phyloP scores from a whole-genome alignment of 2,329 filamentous ascomycete species.

The Coleophoma cylindrospora region DNA sequence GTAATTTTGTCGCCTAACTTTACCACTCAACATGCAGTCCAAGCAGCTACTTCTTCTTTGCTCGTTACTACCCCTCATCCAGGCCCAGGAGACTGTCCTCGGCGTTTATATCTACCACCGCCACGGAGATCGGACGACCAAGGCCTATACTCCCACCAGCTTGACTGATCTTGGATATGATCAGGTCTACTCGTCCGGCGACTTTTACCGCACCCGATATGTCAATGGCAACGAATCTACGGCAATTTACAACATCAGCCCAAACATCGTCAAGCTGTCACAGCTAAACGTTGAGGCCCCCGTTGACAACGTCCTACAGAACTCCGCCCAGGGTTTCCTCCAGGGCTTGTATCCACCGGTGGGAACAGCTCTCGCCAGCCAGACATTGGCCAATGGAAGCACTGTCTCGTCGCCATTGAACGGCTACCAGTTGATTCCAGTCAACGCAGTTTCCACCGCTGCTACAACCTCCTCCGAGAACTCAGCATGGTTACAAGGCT shows the following conservation, averaged over 20 bases:
- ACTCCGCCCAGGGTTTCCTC: constrained; percentile 73
- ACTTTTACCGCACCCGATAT: constrained; percentile 74
- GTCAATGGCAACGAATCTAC: constrained; percentile 51
- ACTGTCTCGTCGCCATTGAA: constrained; percentile 62
- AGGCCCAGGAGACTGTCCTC: constrained; percentile 36
- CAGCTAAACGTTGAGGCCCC: constrained; percentile 73
- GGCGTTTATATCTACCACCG: constrained; percentile 85
- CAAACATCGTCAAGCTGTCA: constrained; percentile 58
- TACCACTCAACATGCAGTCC: constrained; percentile 19
- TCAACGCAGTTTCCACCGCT: constrained; percentile 53
- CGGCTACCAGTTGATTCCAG: constrained; percentile 80
- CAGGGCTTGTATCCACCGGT: constrained; percentile 85
- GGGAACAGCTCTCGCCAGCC: constrained; percentile 41
- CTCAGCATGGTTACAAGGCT: constrained; percentile 53
- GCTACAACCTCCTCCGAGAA: constrained; percentile 49
- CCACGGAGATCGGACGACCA: constrained; percentile 84
- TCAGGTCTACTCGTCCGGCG: constrained; percentile 67
- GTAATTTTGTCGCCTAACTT: no score
- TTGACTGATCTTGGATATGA: constrained; percentile 77
- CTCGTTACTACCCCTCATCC: constrained; percentile 29
- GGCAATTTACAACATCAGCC: constrained; percentile 62
- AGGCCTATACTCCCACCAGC: constrained; percentile 63
- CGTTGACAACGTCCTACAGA: constrained; percentile 71
- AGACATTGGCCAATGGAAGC: constrained; percentile 68
- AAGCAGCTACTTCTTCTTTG: constrained; percentile 36